A percentile compares a stretch with the other conserved stretches of the same genome.
Conservation (phyloP, 2,329 filamentous ascomycete genomes). For the Claviceps cyperi region DNA sequence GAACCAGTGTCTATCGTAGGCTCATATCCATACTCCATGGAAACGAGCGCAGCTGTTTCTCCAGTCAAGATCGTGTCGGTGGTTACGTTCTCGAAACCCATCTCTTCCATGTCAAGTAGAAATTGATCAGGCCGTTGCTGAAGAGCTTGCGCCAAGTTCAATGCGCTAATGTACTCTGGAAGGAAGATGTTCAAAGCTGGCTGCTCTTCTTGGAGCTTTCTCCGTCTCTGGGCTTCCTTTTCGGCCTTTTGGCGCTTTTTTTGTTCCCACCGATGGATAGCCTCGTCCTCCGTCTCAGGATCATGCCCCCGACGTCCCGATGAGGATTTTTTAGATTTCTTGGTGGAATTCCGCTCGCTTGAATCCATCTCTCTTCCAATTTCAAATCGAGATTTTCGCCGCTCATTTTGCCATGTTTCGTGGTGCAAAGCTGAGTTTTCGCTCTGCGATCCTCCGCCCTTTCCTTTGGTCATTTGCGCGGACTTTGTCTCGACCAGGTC, state of each 20-base stretch:
- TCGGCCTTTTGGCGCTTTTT: slow-evolving; percentile 28
- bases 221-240: slow-evolving; percentile 24
- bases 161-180: slow-evolving; percentile 85
- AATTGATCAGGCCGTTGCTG: slow-evolving; percentile 59
- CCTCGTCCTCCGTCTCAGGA: slow-evolving; percentile 26
- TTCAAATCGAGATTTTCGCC: slow-evolving; percentile 19
- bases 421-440: not conserved
- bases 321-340: slow-evolving; percentile 12
- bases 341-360: slow-evolving; percentile 10
- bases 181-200: slow-evolving; percentile 51
- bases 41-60: slow-evolving; percentile 80
- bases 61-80: slow-evolving; percentile 78
- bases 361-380: slow-evolving; percentile 11
- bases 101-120: slow-evolving; percentile 57
- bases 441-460: not conserved
- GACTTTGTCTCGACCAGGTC: not conserved
- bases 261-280: slow-evolving; percentile 21
- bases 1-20: slow-evolving; percentile 58
- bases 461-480: not conserved
- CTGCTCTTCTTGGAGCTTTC: slow-evolving; percentile 26
- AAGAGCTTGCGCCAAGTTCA: slow-evolving; percentile 62
- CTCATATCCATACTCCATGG: slow-evolving; percentile 85
- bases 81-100: slow-evolving; percentile 79
- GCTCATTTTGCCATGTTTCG: slow-evolving; percentile 8
- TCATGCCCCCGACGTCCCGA: slow-evolving; percentile 10